These are phyloP conservation scores for Colletotrichum somersetense DNA, from an alignment of 2,329 filamentous ascomycete genomes.

Conservation along the genomic window DNA sequence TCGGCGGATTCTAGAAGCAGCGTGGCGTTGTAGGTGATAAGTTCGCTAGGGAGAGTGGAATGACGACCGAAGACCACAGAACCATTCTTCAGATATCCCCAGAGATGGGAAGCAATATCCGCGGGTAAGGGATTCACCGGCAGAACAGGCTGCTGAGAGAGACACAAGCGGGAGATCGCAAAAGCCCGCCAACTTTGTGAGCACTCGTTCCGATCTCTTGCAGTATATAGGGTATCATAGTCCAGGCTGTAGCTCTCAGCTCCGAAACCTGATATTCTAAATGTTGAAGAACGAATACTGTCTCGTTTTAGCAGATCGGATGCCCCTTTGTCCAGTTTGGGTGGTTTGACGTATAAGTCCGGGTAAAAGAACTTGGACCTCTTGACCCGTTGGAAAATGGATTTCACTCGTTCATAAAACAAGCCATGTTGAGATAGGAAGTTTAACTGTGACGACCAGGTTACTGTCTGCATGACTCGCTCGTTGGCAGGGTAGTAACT, in stretches of 20 bases:
- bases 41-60: too few species aligned
- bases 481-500: slow-evolving; percentile 59
- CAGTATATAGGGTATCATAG: slow-evolving; percentile 38
- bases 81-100: not conserved
- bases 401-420: slow-evolving; percentile 53
- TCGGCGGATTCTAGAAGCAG: not conserved
- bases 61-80: too few species aligned
- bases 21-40: not conserved
- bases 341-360: not conserved
- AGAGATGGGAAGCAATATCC: not conserved
- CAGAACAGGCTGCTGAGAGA: too few species aligned
- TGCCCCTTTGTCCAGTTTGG: not conserved
- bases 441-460: slow-evolving; percentile 56
- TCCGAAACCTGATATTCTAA: slow-evolving; percentile 47
- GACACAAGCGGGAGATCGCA: not conserved
- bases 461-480: slow-evolving; percentile 60
- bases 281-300: slow-evolving; percentile 58
- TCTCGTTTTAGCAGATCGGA: too few species aligned
- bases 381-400: slow-evolving; percentile 50
- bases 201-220: slow-evolving; percentile 1
- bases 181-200: not conserved
- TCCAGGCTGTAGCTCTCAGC: slow-evolving; percentile 43
- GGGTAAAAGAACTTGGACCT: slow-evolving; percentile 15
- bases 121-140: not conserved
- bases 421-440: slow-evolving; percentile 59